Evolutionary conservation across 768 basidiomycete species (phyloP).

Genomic region (Clavaria fumosa): DNA sequence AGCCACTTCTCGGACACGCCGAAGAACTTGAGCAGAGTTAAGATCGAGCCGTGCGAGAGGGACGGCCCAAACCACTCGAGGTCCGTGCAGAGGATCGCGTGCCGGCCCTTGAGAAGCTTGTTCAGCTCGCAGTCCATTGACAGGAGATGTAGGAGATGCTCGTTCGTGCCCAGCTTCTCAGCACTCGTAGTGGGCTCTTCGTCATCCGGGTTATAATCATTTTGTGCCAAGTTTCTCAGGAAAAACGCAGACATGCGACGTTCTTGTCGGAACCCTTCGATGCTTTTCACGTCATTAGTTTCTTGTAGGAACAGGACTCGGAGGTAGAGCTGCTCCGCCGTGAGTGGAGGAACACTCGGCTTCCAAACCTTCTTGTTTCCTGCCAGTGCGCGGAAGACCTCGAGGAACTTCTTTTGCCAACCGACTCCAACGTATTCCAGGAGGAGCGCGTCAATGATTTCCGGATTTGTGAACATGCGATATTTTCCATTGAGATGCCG

Average conservation of each 20-base stretch:
- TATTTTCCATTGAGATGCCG: conserved; percentile 35
- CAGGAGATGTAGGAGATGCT: conserved; percentile 26
- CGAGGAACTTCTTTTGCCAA: conserved; percentile 27
- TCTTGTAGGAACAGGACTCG: conserved; percentile 13
- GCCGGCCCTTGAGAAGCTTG: conserved; percentile 19
- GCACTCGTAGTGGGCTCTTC: too few species aligned
- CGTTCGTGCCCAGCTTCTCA: conserved; percentile 23
- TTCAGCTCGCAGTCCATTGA: conserved; percentile 27
- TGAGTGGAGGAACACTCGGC: conserved; percentile 9
- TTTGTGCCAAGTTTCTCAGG: conserved; percentile 8
- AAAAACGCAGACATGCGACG: conserved; percentile 3
- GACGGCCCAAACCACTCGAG: conserved; percentile 30
- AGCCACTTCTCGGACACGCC: conserved; percentile 24
- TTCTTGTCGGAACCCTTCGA: background rate
- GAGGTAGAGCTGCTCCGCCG: conserved; percentile 10
- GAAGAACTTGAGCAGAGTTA: conserved; percentile 24
- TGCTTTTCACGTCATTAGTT: background rate
- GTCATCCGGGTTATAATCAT: conserved; percentile 8
- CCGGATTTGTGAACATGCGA: conserved; percentile 33
- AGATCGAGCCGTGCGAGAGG: conserved; percentile 26
- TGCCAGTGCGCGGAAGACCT: conserved; percentile 17
- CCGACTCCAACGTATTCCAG: conserved; percentile 28
- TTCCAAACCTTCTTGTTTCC: too few species aligned
- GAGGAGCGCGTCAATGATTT: conserved; percentile 30
- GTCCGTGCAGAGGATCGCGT: conserved; percentile 25